A percentile compares a stretch with the other conserved stretches of the same genome.
These are phyloP conservation scores for Adansonia rubrostipa DNA, from an alignment of 441 rosid genomes.

Conservation along the genomic window DNA sequence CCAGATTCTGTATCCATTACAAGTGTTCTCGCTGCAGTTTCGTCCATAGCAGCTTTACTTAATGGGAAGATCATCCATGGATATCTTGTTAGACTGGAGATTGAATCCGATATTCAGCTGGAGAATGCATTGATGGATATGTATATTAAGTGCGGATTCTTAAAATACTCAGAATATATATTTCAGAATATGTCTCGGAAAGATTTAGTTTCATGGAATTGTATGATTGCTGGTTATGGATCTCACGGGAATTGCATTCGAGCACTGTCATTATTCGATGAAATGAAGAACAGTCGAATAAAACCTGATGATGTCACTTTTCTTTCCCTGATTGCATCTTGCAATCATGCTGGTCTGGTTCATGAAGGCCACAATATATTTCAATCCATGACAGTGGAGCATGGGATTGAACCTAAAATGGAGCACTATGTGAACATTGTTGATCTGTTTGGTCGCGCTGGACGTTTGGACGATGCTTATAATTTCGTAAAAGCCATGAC, in stretches of 20 bases:
- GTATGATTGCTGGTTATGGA: slow-evolving; percentile 79
- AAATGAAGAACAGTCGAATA: slow-evolving; percentile 58
- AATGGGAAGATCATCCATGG: slow-evolving; percentile 72
- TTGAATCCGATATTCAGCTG: slow-evolving; percentile 54
- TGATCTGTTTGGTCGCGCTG: slow-evolving; percentile 80
- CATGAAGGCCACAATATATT: slow-evolving; percentile 62
- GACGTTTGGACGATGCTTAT: slow-evolving; percentile 63
- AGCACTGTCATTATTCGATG: slow-evolving; percentile 56
- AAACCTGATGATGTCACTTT: slow-evolving; percentile 71
- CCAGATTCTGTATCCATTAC: slow-evolving; percentile 73
- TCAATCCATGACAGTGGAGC: slow-evolving; percentile 52
- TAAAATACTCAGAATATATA: slow-evolving; percentile 53
- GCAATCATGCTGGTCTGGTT: slow-evolving; percentile 78
- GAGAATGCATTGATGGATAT: slow-evolving; percentile 76
- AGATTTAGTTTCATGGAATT: slow-evolving; percentile 71
- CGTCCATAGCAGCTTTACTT: slow-evolving; percentile 60
- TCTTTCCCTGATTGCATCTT: slow-evolving; percentile 68
- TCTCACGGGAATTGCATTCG: slow-evolving; percentile 59
- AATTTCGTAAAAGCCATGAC: slow-evolving; percentile 57
- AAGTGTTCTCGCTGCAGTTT: slow-evolving; percentile 66
- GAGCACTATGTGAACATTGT: slow-evolving; percentile 75
- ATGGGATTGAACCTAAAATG: slow-evolving; percentile 55
- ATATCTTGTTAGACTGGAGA: slow-evolving; percentile 52
- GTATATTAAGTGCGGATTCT: slow-evolving; percentile 74
- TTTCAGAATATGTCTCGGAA: slow-evolving; percentile 52